Conservation (phyloP, 2,329 filamentous ascomycete genomes). For the Elsinoe arachidis region DNA sequence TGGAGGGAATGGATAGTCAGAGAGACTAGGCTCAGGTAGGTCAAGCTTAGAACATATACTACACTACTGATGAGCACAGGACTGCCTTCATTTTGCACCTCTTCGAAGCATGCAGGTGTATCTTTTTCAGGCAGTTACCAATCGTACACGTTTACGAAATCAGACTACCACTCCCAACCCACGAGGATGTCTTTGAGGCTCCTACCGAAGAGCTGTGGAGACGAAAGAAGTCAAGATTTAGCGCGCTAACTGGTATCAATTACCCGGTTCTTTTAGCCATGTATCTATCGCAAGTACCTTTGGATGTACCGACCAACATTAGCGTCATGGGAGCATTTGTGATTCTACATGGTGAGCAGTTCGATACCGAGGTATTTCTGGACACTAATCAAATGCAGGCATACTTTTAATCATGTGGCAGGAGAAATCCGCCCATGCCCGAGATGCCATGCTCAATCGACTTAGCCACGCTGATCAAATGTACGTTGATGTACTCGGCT, state of each 20-base stretch:
- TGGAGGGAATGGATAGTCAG: no score
- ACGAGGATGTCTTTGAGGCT: background rate
- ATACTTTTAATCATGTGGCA: background rate
- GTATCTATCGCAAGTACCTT: background rate
- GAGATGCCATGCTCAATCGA: background rate
- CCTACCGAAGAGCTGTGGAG: background rate
- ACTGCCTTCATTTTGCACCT: background rate
- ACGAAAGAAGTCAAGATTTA: background rate
- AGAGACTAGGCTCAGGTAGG: no score
- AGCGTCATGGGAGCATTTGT: background rate
- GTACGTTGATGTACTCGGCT: background rate
- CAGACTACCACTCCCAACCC: background rate
- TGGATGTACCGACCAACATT: background rate
- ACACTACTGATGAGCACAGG: background rate
- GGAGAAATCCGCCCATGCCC: background rate
- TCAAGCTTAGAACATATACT: no score
- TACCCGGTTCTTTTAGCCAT: background rate
- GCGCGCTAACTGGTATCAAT: background rate
- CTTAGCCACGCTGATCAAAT: background rate
- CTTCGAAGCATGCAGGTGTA: background rate
- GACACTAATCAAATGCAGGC: background rate
- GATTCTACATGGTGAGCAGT: background rate
- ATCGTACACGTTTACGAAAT: background rate
- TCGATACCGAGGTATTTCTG: no score
- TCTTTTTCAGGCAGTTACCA: background rate